Conservation (phyloP, 371 early-diverging fungal species). For the Mortierella sp. region DNA sequence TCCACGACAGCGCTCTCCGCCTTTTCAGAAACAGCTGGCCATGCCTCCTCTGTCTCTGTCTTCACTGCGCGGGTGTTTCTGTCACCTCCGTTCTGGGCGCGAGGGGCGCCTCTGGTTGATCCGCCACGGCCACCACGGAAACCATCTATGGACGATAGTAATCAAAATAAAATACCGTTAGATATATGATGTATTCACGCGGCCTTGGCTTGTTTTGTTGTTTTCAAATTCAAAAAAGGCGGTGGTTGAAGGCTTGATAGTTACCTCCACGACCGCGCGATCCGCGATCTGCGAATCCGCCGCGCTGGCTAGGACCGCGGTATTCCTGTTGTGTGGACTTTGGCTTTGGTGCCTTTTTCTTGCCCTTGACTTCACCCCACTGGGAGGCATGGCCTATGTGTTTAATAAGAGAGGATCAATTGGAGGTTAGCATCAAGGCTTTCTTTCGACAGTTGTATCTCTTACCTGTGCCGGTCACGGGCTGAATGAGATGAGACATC, state of each 20-base stretch:
- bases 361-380: constrained; percentile 94
- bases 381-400: constrained; percentile 83
- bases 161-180: background rate
- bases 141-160: constrained; percentile 24
- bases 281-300: constrained; percentile 55
- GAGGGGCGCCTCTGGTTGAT: constrained; percentile 57
- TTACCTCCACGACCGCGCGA: constrained; percentile 58
- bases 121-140: constrained; percentile 66
- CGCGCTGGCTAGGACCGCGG: constrained; percentile 52
- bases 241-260: constrained; percentile 6
- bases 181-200: background rate
- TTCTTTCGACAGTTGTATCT: background rate
- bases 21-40: constrained; percentile 23
- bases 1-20: constrained; percentile 8
- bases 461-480: background rate
- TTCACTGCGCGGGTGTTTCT: constrained; percentile 31
- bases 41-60: constrained; percentile 26
- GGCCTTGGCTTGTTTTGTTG: background rate
- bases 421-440: background rate
- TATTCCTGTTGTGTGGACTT: constrained; percentile 54
- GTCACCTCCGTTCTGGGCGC: constrained; percentile 39
- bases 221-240: background rate
- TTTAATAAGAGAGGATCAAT: background rate
- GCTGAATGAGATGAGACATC: constrained; percentile 10
- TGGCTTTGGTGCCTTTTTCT: constrained; percentile 69